Evolutionary conservation across 164 flowering plant species (phyloP).

Genomic region (Saururus chinensis): DNA sequence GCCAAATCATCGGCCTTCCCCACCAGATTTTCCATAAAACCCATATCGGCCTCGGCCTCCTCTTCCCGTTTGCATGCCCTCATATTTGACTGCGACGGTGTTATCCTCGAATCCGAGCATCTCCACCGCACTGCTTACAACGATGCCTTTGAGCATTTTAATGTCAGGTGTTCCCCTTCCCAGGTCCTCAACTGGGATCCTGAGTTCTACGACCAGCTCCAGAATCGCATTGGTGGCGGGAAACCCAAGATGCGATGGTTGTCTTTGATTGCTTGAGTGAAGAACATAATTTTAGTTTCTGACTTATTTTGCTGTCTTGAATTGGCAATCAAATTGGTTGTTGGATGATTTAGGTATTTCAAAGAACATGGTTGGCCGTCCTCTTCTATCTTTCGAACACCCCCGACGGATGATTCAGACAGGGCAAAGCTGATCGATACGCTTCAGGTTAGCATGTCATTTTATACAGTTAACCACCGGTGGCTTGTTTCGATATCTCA

Average conservation of each 20-base stretch:
- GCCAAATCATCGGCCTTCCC: neutral
- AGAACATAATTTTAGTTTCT: neutral
- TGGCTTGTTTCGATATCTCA: neutral
- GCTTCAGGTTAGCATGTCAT: conserved; percentile 38
- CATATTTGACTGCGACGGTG: conserved; percentile 95
- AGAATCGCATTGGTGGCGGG: conserved; percentile 89
- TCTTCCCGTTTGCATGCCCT: conserved; percentile 48
- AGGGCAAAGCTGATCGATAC: conserved; percentile 63
- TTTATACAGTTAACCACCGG: neutral
- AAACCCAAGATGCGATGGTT: conserved; percentile 98
- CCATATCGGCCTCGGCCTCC: conserved; percentile 1
- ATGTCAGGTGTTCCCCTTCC: conserved; percentile 53
- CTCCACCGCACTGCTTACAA: conserved; percentile 91
- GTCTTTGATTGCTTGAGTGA: neutral
- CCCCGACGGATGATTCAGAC: conserved; percentile 55
- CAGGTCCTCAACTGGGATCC: conserved; percentile 55
- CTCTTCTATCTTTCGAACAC: conserved; percentile 43
- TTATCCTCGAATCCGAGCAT: conserved; percentile 88
- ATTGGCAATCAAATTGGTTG: neutral
- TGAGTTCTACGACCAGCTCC: conserved; percentile 83
- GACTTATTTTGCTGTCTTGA: neutral
- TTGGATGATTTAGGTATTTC: conserved; percentile 52
- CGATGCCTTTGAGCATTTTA: conserved; percentile 75
- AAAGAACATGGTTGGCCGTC: conserved; percentile 90
- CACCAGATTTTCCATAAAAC: neutral